Conservation (phyloP, 2,329 filamentous ascomycete species). For the Neurospora sp. region DNA sequence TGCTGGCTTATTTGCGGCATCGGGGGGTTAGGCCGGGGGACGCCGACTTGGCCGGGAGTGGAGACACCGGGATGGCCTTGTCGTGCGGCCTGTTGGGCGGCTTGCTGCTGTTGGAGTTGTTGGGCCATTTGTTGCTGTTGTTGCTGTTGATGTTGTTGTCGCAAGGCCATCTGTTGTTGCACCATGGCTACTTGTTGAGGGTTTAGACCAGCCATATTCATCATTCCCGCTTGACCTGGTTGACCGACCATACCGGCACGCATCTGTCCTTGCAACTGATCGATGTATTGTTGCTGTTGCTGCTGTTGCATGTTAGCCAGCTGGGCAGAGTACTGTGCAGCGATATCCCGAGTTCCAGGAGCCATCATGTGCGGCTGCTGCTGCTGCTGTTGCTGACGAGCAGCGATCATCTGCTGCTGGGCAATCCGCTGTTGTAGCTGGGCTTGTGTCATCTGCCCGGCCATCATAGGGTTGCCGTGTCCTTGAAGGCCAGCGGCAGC, state of each 20-base stretch:
- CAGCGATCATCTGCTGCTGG: constrained; percentile 27
- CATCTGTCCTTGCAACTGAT: constrained; percentile 28
- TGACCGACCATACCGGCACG: constrained; percentile 18
- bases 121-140: constrained; percentile 15
- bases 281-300: constrained; percentile 28
- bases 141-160: constrained; percentile 17
- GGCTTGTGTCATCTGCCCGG: constrained; percentile 18
- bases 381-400: constrained; percentile 4
- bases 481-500: constrained; percentile 17
- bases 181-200: constrained; percentile 20
- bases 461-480: constrained; percentile 30
- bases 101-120: constrained; percentile 17
- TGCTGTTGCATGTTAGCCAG: constrained; percentile 28
- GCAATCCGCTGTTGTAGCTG: constrained; percentile 2
- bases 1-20: background rate
- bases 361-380: constrained; percentile 15
- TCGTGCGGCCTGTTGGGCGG: background rate
- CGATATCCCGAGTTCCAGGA: constrained; percentile 9
- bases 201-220: constrained; percentile 32
- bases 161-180: constrained; percentile 17
- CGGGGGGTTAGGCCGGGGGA: background rate
- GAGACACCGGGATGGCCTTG: constrained; percentile 9
- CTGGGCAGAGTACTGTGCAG: constrained; percentile 3
- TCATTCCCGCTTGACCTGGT: constrained; percentile 21
- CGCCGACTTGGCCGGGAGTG: constrained; percentile 11